These are phyloP conservation scores for Penicillium silybi DNA, from an alignment of 495 filamentous ascomycete genomes.

Conservation along the genomic window DNA sequence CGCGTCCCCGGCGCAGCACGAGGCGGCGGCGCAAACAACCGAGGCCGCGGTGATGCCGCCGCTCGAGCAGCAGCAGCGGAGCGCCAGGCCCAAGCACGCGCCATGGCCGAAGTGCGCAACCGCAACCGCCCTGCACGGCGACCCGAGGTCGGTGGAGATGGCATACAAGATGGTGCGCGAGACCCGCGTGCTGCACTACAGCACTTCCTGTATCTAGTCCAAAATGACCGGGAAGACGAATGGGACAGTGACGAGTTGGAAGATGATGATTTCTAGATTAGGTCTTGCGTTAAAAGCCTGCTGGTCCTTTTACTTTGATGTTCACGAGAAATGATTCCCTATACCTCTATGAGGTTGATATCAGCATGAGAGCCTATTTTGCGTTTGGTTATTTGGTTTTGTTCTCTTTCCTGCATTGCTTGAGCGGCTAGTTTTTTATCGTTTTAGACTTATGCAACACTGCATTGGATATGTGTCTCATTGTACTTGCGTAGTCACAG, in stretches of 20 bases:
- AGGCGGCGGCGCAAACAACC: slow-evolving; percentile 20
- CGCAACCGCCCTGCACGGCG: slow-evolving; percentile 18
- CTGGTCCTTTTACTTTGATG: not conserved
- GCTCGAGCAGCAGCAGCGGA: slow-evolving; percentile 41
- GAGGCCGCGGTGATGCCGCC: slow-evolving; percentile 34
- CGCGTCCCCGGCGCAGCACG: slow-evolving; percentile 23
- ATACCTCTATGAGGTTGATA: not conserved
- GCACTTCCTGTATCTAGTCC: slow-evolving; percentile 50
- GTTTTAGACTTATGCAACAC: not conserved
- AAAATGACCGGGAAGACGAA: slow-evolving; percentile 58
- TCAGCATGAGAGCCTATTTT: not conserved
- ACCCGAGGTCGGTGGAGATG: not conserved
- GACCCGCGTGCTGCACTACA: slow-evolving; percentile 38
- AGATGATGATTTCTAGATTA: slow-evolving; percentile 39
- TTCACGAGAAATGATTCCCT: slow-evolving; percentile 2
- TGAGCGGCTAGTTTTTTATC: not conserved
- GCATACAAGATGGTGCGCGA: not conserved
- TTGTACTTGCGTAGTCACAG: too few relatives aligned
- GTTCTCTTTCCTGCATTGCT: not conserved
- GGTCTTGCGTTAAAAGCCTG: not conserved
- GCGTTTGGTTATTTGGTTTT: not conserved
- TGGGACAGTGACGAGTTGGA: slow-evolving; percentile 63
- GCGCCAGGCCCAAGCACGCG: slow-evolving; percentile 40
- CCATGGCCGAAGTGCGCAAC: slow-evolving; percentile 40
- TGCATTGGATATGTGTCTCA: not conserved